phyloP scores from a whole-genome alignment of 1,139 yeast genomes.

The Kodamaea plutei region DNA sequence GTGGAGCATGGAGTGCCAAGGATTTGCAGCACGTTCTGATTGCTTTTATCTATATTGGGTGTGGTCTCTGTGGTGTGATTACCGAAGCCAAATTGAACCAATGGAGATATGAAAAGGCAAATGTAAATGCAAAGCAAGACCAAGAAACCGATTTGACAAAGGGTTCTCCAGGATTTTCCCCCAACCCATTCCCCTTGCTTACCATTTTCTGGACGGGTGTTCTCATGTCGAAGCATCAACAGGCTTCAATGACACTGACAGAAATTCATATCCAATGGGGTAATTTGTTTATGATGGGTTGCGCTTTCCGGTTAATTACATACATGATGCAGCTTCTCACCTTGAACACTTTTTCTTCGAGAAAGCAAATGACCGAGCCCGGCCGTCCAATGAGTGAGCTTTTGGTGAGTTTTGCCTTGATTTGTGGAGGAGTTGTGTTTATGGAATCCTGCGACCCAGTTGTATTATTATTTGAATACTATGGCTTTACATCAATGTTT shows the following conservation, averaged over 20 bases:
- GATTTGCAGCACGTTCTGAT: constrained; percentile 94
- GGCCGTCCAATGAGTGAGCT: constrained; percentile 77
- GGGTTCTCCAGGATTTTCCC: constrained; percentile 71
- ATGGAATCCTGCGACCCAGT: constrained; percentile 90
- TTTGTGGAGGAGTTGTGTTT: constrained; percentile 87
- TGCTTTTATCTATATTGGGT: constrained; percentile 90
- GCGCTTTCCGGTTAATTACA: constrained; percentile 70
- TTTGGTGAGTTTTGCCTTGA: constrained; percentile 67
- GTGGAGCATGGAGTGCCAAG: constrained; percentile 84
- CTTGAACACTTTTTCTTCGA: constrained; percentile 21
- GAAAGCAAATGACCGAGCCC: constrained; percentile 39
- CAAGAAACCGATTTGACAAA: constrained; percentile 30
- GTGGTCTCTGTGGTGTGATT: constrained; percentile 86
- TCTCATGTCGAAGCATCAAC: constrained; percentile 93
- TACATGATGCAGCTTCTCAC: constrained; percentile 59
- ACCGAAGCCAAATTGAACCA: constrained; percentile 55
- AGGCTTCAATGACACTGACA: constrained; percentile 74
- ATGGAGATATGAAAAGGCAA: constrained; percentile 46
- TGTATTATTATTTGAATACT: constrained; percentile 74
- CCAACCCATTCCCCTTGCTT: constrained; percentile 90
- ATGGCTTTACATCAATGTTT: constrained; percentile 88
- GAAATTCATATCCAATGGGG: constrained; percentile 93
- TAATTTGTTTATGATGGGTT: constrained; percentile 66
- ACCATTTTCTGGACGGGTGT: constrained; percentile 96
- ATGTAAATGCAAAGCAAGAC: constrained; percentile 17